Evolutionary conservation across 2,329 filamentous ascomycete genomes (phyloP), one percentile per base, ranked within the genome.

Genomic region (Aspergillus carbonarius): DNA sequence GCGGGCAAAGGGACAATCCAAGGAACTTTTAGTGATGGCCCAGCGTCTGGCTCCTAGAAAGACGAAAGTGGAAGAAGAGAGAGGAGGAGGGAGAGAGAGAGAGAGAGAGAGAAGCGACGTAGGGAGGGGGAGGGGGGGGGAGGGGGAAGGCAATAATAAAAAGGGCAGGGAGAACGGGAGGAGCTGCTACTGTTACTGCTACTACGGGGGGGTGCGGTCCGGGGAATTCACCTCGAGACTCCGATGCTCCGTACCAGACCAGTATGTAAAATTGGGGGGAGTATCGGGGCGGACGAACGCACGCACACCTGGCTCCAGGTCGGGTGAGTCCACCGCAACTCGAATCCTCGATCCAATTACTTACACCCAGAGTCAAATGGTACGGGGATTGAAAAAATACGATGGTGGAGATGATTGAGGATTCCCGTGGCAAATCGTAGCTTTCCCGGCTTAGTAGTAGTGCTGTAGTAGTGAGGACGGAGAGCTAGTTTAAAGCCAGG

Each of bases 341-440:
- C 23, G 23, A 23, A 23, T 23, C 3, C 23, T 23, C 39, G 42
- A 50, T 30, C 23, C 23, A 47, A 47, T 25, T 5, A 47, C 15
- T 2, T 44, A 44, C 40, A 10, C 13, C 23, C 20, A 47, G 23
- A 8, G 15, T 25, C 20, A 53, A 47, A 47, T 47, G 47, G 27
- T 46, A 50, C 46, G 56, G 42, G 55, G 57, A 50, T 34, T 49
- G 53, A 59, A 60, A 60, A 60, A 61, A 57, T 57, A 62, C 58
- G 54, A 58, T 30, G 53, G 60, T 61, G 62, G 63, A 49, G 63
- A 61, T 63, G 42, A 48, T 52, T 44, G 52, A 60, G 49, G 50
- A 54, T 25, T 49, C 52, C 58, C 60, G 65, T 67, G 65, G 65
- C 65, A 59, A 66, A 67, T 61, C 61, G 56, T 55, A 60, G 59